These are phyloP conservation scores for Macadamia tetraphylla DNA, from an alignment of 164 flowering plant species.

Conservation along the genomic window DNA sequence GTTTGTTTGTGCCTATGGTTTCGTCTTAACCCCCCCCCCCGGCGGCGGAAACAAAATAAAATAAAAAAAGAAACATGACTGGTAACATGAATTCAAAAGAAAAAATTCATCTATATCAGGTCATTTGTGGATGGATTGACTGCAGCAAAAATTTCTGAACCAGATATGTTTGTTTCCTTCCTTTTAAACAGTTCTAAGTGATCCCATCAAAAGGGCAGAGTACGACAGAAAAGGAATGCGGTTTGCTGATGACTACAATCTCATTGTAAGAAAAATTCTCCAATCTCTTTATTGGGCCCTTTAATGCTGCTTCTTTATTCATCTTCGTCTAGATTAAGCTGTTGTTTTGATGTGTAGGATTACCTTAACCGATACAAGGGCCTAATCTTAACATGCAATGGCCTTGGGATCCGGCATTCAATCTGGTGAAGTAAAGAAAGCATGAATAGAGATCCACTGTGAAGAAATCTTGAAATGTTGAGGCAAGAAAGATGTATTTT, in stretches of 20 bases:
- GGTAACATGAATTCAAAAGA: no score
- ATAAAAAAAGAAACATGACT: no score
- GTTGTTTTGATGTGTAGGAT: slow-evolving; percentile 45
- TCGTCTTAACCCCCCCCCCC: no score
- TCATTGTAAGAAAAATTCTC: slow-evolving; percentile 38
- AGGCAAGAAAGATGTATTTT: no score
- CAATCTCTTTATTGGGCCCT: background rate
- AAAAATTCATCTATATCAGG: no score
- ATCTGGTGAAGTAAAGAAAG: slow-evolving; percentile 38
- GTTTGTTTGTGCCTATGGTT: no score
- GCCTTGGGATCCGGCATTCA: slow-evolving; percentile 73
- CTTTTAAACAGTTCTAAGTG: slow-evolving; percentile 60
- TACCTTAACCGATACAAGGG: slow-evolving; percentile 76
- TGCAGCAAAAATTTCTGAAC: background rate
- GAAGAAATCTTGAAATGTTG: no score
- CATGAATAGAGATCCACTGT: no score
- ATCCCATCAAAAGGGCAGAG: slow-evolving; percentile 70
- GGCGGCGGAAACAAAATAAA: no score
- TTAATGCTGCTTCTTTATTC: background rate
- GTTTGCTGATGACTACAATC: slow-evolving; percentile 44
- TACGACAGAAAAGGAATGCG: slow-evolving; percentile 64
- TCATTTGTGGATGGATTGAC: no score
- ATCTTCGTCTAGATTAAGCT: background rate
- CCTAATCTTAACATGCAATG: slow-evolving; percentile 90
- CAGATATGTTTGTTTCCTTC: background rate